A percentile compares a stretch with the other conserved stretches of the same genome.
phyloP scores from a whole-genome alignment of 139 green algal genomes.

The Chlorella sp. region DNA sequence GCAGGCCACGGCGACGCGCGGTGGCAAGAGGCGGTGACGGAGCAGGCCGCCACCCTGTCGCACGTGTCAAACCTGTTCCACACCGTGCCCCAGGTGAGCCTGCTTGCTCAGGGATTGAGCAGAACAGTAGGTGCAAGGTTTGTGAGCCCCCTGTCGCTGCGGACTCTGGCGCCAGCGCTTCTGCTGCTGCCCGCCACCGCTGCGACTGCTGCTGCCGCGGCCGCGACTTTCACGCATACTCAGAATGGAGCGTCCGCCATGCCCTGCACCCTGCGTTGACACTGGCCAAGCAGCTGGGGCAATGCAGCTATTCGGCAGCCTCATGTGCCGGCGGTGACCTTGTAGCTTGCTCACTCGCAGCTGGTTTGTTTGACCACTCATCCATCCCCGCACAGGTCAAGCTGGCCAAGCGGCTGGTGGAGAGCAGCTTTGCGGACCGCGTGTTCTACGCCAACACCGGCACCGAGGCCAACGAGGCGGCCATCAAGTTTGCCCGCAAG shows the following conservation, averaged over 20 bases:
- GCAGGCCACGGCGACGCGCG: conserved; percentile 64
- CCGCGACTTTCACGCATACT: no score
- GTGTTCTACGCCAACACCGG: conserved; percentile 98
- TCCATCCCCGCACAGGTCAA: conserved; percentile 74
- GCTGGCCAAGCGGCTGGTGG: conserved; percentile 91
- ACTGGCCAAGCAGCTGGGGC: no score
- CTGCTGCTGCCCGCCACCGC: background rate
- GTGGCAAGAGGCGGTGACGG: conserved; percentile 86
- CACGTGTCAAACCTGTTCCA: conserved; percentile 99
- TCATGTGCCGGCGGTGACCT: no score
- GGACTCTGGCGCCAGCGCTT: no score
- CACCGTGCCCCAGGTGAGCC: conserved; percentile 76
- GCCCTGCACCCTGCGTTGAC: no score
- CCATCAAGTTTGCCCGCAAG: conserved; percentile 99
- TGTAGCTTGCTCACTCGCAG: background rate
- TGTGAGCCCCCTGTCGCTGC: no score
- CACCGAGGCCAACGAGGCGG: conserved; percentile 98
- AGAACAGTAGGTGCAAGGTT: no score
- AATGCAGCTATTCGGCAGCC: no score
- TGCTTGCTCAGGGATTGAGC: background rate
- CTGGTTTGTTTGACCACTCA: background rate
- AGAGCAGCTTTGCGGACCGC: conserved; percentile 93
- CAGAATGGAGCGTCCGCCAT: no score
- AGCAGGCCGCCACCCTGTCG: conserved; percentile 85
- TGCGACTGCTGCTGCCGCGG: no score